Conservation (phyloP, 495 filamentous ascomycete species). For the Cercophora scortea region DNA sequence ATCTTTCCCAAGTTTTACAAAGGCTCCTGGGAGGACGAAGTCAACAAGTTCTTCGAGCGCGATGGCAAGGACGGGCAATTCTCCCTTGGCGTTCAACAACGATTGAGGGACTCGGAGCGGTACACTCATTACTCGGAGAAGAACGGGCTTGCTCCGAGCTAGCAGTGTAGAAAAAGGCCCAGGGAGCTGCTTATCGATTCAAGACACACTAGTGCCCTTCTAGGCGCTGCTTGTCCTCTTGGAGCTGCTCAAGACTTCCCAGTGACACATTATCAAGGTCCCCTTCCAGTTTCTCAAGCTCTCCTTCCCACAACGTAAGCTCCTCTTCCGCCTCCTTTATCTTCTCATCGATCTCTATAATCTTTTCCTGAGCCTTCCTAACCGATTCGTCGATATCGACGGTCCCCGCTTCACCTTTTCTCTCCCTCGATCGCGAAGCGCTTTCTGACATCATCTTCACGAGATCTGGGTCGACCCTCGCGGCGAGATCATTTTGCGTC, state of each 20-base stretch:
- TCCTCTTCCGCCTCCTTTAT: slow-evolving; percentile 2
- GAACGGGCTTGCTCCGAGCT: slow-evolving; percentile 1
- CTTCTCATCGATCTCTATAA: background rate
- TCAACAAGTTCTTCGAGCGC: slow-evolving; percentile 2
- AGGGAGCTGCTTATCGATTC: background rate
- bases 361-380: background rate
- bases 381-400: background rate
- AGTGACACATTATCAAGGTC: slow-evolving; percentile 3
- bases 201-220: background rate
- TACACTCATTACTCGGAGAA: slow-evolving; percentile 1
- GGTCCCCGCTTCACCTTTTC: background rate
- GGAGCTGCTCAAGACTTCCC: background rate
- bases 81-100: slow-evolving; percentile 2
- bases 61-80: slow-evolving; percentile 2
- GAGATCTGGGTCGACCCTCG: too few relatives aligned
- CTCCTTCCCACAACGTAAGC: slow-evolving; percentile 1
- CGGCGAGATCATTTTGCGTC: too few relatives aligned
- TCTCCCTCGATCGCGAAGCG: background rate
- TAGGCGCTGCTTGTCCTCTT: slow-evolving; percentile 1
- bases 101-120: slow-evolving; percentile 1
- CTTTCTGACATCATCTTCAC: background rate
- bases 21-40: background rate
- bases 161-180: background rate
- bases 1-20: slow-evolving; percentile 6
- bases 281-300: slow-evolving; percentile 2